Base-by-base conservation (phyloP, 1,284 basidiomycete genomes). In the Schizopora paradoxa region DNA sequence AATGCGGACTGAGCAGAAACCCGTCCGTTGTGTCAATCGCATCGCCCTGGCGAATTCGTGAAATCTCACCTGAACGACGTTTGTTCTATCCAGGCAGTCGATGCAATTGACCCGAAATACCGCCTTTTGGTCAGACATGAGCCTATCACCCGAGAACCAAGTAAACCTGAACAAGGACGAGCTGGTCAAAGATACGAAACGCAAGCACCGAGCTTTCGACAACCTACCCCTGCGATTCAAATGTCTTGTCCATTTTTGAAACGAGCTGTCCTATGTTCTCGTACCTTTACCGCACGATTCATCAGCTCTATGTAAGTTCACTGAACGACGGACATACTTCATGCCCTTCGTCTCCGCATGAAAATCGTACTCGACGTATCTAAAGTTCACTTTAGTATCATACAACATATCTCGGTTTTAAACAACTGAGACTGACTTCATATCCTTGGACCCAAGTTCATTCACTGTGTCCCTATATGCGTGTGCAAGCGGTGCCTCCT, bases 31-130 rank as follows among this genome's bases (percentile, higher is more conserved):
- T n/a, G n/a, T n/a, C n/a, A n/a, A n/a, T n/a, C n/a, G n/a, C n/a
- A n/a, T n/a, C n/a, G n/a, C n/a, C 16, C 39, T 26, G 18, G 25
- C 16, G 13, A 27, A 27, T 27, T n/a, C 38, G 39, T 1, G 19
- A 32, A 26, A 46, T 7, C 6, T 56, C 69, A 81, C 76, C 78
- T 92, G 74, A 49, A 91, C 83, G 28, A 92, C 93, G 60, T 96
- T 97, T 16, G 93, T 97, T 41, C 93, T 73, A 60, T 93, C 91
- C 43, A 88, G 57, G 70, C 92, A 95, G 61, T 98, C 94, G 47
- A 97, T 93, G 60, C 94, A 98, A 59, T 94, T 94, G 16, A 84
- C 74, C 4, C 93, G 79, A 63, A 88, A 93, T 1, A 86, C 80
- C 1, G 91, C 91, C 40, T 79, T 81, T 62, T 97, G 94, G 53